Evolutionary conservation across 306 rosid species (phyloP).

Genomic region (Citrullus mucosospermus): DNA sequence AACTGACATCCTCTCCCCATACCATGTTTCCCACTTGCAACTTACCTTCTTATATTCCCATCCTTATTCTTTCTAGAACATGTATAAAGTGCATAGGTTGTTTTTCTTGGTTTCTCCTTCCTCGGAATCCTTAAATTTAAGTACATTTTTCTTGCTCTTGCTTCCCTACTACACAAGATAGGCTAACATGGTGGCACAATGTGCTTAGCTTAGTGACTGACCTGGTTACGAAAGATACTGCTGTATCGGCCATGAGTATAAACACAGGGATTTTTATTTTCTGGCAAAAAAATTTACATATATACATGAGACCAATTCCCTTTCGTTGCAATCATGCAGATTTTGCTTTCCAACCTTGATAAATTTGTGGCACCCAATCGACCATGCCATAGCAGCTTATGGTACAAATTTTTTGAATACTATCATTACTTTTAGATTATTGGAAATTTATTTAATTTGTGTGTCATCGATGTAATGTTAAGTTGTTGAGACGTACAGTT

Average conservation of each 20-base stretch:
- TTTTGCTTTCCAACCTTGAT: conserved; percentile 24
- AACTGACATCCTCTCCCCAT: background rate
- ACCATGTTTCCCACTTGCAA: background rate
- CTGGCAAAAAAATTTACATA: background rate
- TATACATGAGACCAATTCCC: background rate
- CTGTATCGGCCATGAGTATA: background rate
- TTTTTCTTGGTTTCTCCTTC: background rate
- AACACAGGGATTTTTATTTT: background rate
- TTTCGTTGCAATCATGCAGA: conserved; percentile 11
- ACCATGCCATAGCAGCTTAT: conserved; percentile 25
- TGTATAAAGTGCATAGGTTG: background rate
- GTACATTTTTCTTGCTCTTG: background rate
- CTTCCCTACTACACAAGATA: background rate
- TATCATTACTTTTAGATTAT: background rate
- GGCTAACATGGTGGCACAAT: background rate
- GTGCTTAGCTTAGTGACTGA: background rate
- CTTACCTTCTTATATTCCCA: background rate
- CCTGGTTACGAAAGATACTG: background rate
- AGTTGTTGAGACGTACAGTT: background rate
- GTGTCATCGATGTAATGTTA: background rate
- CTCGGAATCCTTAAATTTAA: background rate
- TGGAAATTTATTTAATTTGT: background rate
- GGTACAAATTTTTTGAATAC: conserved; percentile 10
- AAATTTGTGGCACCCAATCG: conserved; percentile 22
- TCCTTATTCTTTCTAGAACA: background rate